Conservation (phyloP, 176 grass and related monocot species). For the Rhynchospora pubera region DNA sequence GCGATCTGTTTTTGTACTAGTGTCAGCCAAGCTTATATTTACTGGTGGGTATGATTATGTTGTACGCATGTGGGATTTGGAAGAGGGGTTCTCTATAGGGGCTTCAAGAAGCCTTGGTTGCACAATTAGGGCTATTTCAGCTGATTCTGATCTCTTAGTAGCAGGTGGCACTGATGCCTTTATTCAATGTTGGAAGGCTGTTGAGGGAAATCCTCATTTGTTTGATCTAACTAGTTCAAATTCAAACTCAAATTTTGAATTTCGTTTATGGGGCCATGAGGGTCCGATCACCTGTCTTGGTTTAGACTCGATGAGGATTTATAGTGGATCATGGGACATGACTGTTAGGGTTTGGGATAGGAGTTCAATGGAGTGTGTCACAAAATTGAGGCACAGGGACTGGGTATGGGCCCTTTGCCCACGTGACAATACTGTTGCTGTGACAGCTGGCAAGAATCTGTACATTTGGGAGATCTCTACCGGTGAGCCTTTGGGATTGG, state of each 20-base stretch:
- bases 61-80: conserved; percentile 84
- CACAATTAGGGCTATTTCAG: conserved; percentile 73
- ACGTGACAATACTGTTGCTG: conserved; percentile 59
- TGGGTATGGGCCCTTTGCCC: conserved; percentile 76
- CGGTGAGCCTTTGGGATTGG: conserved; percentile 39
- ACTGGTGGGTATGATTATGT: conserved; percentile 72
- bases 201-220: conserved; percentile 48
- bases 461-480: conserved; percentile 71
- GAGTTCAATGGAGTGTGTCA: conserved; percentile 61
- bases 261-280: conserved; percentile 89
- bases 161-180: conserved; percentile 74
- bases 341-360: conserved; percentile 81
- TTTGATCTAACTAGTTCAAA: conserved; percentile 46
- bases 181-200: conserved; percentile 78
- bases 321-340: conserved; percentile 96
- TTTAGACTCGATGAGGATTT: conserved; percentile 67
- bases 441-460: conserved; percentile 63
- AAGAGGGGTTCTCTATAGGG: conserved; percentile 71
- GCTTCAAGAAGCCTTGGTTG: conserved; percentile 73
- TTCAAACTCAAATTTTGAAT: conserved; percentile 40
- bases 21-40: conserved; percentile 63
- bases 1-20: conserved; percentile 60
- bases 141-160: conserved; percentile 67
- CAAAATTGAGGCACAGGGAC: conserved; percentile 69
- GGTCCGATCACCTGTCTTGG: conserved; percentile 87